phyloP scores from a whole-genome alignment of 352 stramenopile genomes.

The Globisporangium barbulae region DNA sequence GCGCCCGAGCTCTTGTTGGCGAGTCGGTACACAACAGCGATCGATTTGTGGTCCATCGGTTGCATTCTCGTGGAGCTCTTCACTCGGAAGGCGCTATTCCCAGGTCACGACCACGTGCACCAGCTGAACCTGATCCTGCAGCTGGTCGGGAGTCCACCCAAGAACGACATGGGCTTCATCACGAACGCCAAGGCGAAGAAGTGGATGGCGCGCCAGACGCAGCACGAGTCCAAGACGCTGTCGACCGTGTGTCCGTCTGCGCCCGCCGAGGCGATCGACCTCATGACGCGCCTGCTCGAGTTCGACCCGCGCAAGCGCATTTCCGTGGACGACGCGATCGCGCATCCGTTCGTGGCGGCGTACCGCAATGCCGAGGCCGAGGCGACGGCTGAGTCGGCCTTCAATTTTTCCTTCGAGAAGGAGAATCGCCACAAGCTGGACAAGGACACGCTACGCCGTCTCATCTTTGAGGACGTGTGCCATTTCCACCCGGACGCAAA shows the following conservation, averaged over 20 bases:
- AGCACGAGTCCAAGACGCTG: constrained; percentile 50
- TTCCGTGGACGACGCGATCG: constrained; percentile 67
- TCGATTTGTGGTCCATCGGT: constrained; percentile 96
- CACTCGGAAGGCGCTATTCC: constrained; percentile 73
- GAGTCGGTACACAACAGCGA: constrained; percentile 93
- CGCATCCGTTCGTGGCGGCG: constrained; percentile 70
- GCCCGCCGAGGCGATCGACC: constrained; percentile 64
- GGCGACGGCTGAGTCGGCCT: constrained; percentile 33
- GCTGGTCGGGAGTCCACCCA: constrained; percentile 56
- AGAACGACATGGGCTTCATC: constrained; percentile 73
- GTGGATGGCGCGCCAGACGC: constrained; percentile 76
- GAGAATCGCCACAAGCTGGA: constrained; percentile 58
- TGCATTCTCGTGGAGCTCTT: constrained; percentile 99
- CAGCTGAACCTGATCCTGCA: constrained; percentile 89
- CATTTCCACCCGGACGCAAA: constrained; percentile 76
- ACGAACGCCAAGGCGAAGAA: constrained; percentile 82
- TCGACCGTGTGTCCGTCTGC: constrained; percentile 51
- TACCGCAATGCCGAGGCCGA: constrained; percentile 57
- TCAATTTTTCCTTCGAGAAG: constrained; percentile 85
- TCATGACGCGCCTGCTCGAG: constrained; percentile 82
- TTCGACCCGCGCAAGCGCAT: constrained; percentile 88
- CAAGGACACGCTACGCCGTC: constrained; percentile 70
- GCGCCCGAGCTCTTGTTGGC: constrained; percentile 92
- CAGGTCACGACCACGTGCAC: constrained; percentile 82
- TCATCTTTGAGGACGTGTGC: constrained; percentile 87